Evolutionary conservation across 2,329 filamentous ascomycete species (phyloP), one percentile per base, ranked within the genome.

Genomic region (Ascochyta clinopodiicola): DNA sequence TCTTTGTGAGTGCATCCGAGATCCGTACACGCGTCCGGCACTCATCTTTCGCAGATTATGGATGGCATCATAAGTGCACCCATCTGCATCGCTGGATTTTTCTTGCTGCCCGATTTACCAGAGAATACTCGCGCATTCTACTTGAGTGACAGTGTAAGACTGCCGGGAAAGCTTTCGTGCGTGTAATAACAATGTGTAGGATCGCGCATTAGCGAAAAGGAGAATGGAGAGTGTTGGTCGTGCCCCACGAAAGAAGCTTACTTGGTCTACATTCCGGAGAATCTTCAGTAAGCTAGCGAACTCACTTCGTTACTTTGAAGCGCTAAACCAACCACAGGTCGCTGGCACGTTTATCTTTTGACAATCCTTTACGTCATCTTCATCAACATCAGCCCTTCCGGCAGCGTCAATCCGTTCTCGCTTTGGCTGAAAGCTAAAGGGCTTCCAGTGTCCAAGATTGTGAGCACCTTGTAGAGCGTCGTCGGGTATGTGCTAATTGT

Each of bases 341-440:
- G 60, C 15, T 65, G 62, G 62, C 62, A 63, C 45, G 42, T 65
- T 29, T 65, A 65, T 38, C 44, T 65, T 6, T 49, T 65, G 15
- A 61, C 62, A 0, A 40, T 61, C 17, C 37, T 60, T 5, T 65
- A 65, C 38, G 47, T 63, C 21, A 47, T 65, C 29, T 65, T 65
- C 47, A 65, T 65, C 58, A 65, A 61, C 24, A 42, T 54, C 9
- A 48, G 49, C n/a, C 56, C 60, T 1, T 61, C 60, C 7, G 51
- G 44, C 10, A 61, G 58, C 21, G 58, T 65, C 19, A 65, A 65
- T 13, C 62, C 62, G 3, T 61, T 65, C 50, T 65, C 62, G 5
- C 53, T 65, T 1, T 65, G 62, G 62, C 52, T 65, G 7, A 65
- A 65, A 32, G 21, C 58, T 1, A 22, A 56, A 43, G 53, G 57